Conservation (phyloP, 768 basidiomycete genomes). For the Tylopilus vinaceipallidus region DNA sequence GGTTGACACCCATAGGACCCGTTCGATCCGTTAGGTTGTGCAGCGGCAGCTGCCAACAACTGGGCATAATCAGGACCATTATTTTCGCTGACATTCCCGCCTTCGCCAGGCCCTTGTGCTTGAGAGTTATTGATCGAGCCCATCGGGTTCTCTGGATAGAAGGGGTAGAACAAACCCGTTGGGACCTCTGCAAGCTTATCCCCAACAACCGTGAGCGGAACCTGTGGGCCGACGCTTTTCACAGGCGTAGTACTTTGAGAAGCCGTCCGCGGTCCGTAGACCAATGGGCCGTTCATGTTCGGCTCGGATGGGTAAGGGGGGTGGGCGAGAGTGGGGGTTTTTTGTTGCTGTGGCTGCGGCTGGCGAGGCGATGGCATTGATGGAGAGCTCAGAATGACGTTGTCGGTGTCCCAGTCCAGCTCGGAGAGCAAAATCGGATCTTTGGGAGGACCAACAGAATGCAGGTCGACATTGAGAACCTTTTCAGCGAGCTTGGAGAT, state of each 20-base stretch:
- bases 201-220: slow-evolving; percentile 23
- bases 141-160: slow-evolving; percentile 59
- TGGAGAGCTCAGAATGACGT: slow-evolving; percentile 26
- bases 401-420: slow-evolving; percentile 46
- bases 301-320: slow-evolving; percentile 34
- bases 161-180: slow-evolving; percentile 70
- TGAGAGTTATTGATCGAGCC: slow-evolving; percentile 19
- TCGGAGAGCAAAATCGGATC: slow-evolving; percentile 44
- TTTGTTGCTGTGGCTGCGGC: slow-evolving; percentile 33
- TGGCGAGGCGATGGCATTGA: slow-evolving; percentile 27
- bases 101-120: slow-evolving; percentile 17
- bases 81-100: slow-evolving; percentile 17
- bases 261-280: slow-evolving; percentile 30
- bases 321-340: slow-evolving; percentile 38
- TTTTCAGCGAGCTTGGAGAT: slow-evolving; percentile 80
- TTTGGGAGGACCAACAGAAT: slow-evolving; percentile 42
- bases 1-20: slow-evolving; percentile 54
- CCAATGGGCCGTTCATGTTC: slow-evolving; percentile 13
- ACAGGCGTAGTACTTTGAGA: slow-evolving; percentile 31
- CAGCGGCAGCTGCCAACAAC: slow-evolving; percentile 56
- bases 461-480: slow-evolving; percentile 73
- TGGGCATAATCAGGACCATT: slow-evolving; percentile 45
- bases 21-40: slow-evolving; percentile 50
- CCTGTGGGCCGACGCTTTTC: slow-evolving; percentile 20
- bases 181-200: slow-evolving; percentile 63